Base-by-base conservation (phyloP, 805 yeast genomes). In the Wickerhamiella spandovensis region DNA sequence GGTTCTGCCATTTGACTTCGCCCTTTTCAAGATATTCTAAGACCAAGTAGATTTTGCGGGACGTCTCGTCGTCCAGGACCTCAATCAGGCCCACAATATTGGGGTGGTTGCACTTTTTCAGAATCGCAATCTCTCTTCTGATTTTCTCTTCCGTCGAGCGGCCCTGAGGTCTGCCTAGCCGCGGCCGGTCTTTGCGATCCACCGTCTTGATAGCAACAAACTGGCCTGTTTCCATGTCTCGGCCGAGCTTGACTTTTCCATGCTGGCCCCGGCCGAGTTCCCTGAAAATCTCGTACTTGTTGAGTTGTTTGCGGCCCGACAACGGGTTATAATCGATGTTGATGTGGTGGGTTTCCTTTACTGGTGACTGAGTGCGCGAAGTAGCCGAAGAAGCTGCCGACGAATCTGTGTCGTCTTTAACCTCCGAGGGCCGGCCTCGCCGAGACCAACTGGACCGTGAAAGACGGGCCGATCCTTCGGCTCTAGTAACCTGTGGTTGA, bases 181-280 rank as follows among this genome's bases (percentile, higher is more conserved):
- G 69, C 3, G 78, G 80, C 45, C 76, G 70, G 1, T 76, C 78
- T 47, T 78, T 78, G 49, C 97, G 74, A 66, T 86, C 89, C 43
- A 92, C 87, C 48, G 92, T 85, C 64, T 92, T 92, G 50, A 92
- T 88, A 3, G 98, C 98, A n/a, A 87, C 95, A 30, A 78, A 69
- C 44, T 64, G 68, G 30, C 67, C 65, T 12, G 72, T 66, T n/a
- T 75, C 72, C 49, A 81, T 66, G 62, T 89, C 90, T 53, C 76
- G 76, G 0, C 95, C 98, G 18, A 92, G 72, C 64, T 92, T 92
- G 43, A 92, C 98, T 64, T 87, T 90, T n/a, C 98, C 97, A 67
- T 90, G 97, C 64, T 89, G 95, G n/a, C 98, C 98, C 35, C 84
- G 74, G 10, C 98, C 98, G 25, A 92, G 72, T 67, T 89, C 97